Evolutionary conservation across 108 stramenopile species (phyloP).

Genomic region (Parietichytrium sp.): DNA sequence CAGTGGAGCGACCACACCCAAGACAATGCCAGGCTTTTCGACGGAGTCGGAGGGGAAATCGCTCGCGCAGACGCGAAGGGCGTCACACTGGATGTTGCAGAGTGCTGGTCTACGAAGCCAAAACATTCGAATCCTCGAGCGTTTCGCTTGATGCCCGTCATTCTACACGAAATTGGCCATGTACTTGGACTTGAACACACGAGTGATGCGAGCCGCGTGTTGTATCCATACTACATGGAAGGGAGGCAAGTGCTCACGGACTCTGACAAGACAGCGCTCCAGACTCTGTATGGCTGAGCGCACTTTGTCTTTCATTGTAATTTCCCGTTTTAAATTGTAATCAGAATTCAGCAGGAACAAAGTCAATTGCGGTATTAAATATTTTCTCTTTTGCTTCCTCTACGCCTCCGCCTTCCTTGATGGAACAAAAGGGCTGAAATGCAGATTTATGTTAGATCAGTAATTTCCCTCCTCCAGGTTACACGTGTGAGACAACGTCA

Average conservation of each 20-base stretch:
- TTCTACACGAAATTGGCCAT: slow-evolving; percentile 1
- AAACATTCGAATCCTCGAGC: neutral
- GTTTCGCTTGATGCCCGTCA: neutral
- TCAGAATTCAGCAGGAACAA: too few species aligned
- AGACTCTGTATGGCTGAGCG: neutral
- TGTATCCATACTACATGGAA: neutral
- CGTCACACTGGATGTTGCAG: neutral
- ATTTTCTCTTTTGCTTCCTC: too few species aligned
- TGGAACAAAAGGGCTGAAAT: too few species aligned
- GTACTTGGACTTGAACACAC: neutral
- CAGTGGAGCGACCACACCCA: neutral
- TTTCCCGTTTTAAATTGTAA: too few species aligned
- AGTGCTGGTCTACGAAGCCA: neutral
- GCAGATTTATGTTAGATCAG: too few species aligned
- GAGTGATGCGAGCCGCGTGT: neutral
- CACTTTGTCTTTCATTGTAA: too few species aligned
- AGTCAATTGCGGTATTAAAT: too few species aligned
- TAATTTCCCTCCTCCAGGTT: too few species aligned
- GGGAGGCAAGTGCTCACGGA: neutral
- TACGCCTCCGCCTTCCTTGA: too few species aligned
- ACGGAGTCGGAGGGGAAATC: neutral
- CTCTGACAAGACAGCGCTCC: neutral
- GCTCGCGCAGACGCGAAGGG: neutral
- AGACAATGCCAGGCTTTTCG: neutral
- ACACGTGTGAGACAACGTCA: too few species aligned